These are phyloP conservation scores for Ustilago sp. DNA, from an alignment of 1,284 basidiomycete genomes.

Conservation along the genomic window DNA sequence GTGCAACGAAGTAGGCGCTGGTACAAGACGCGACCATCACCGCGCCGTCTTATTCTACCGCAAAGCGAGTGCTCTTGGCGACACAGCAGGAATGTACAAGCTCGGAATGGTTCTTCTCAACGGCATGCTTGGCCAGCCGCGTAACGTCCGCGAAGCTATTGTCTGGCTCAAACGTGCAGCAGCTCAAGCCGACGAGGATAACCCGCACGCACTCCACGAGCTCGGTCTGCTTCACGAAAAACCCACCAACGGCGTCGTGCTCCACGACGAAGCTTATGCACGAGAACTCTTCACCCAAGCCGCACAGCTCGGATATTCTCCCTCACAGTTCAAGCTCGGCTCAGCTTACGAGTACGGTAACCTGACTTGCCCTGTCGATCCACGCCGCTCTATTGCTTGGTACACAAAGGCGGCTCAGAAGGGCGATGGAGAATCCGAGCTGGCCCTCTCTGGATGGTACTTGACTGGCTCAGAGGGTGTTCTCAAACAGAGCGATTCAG, in stretches of 20 bases:
- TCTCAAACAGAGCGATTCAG: conserved; percentile 94
- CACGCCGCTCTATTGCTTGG: conserved; percentile 93
- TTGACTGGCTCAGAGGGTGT: conserved; percentile 84
- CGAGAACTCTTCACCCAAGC: conserved; percentile 90
- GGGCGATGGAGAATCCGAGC: conserved; percentile 91
- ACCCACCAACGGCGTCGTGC: conserved; percentile 68
- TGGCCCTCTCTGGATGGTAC: conserved; percentile 98
- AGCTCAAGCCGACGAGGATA: conserved; percentile 96
- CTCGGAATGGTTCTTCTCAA: conserved; percentile 93
- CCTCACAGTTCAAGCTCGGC: conserved; percentile 93
- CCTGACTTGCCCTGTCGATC: conserved; percentile 90
- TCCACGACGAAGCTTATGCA: conserved; percentile 81
- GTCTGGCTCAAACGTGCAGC: conserved; percentile 95
- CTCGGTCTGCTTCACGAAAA: conserved; percentile 89
- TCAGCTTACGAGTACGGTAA: conserved; percentile 93
- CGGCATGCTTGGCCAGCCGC: conserved; percentile 84
- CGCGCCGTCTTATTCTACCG: conserved; percentile 95
- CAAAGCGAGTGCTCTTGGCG: conserved; percentile 93
- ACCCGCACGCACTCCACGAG: conserved; percentile 97
- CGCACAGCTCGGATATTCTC: conserved; percentile 91
- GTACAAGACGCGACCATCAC: conserved; percentile 87
- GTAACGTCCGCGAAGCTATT: conserved; percentile 89
- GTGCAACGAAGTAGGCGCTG: conserved; percentile 99
- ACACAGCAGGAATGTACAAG: conserved; percentile 99
- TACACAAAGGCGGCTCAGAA: conserved; percentile 98